Evolutionary conservation across 208 protist genomes (phyloP).

Genomic region (Trypanosomatidae sp.): DNA sequence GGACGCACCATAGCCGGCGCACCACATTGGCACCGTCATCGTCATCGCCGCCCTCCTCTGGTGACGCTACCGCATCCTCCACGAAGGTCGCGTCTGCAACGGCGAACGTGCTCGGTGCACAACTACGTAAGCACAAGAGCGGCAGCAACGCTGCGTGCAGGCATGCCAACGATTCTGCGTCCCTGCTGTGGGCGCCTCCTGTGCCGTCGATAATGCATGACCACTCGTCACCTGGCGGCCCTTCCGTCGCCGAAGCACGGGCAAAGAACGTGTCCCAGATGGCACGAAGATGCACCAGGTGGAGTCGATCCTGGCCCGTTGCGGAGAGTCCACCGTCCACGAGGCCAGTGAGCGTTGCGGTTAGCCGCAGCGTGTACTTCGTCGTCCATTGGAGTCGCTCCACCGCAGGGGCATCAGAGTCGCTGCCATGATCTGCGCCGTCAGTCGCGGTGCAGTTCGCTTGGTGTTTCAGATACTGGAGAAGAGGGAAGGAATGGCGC

Average conservation of each 20-base stretch:
- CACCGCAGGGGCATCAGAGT: not conserved
- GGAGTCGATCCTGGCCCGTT: not conserved
- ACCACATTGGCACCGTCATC: not conserved
- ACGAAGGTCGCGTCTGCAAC: too few species aligned
- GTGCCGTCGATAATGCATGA: not conserved
- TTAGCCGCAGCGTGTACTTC: constrained; percentile 21
- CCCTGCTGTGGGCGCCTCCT: not conserved
- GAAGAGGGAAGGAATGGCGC: constrained; percentile 13
- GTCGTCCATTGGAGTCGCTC: constrained; percentile 19
- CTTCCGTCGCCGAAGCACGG: not conserved
- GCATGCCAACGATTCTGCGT: not conserved
- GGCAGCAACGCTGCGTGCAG: constrained; percentile 46
- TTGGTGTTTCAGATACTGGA: constrained; percentile 10
- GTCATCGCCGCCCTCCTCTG: not conserved
- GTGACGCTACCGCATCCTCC: not conserved
- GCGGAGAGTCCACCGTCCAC: not conserved
- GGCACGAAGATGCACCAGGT: constrained; percentile 13
- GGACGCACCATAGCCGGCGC: constrained; percentile 6
- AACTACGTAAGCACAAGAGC: constrained; percentile 58
- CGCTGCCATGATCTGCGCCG: not conserved
- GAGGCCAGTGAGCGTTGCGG: constrained; percentile 3
- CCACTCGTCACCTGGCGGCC: not conserved
- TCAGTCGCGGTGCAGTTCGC: not conserved
- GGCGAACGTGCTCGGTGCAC: constrained; percentile 13
- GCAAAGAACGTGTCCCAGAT: constrained; percentile 27